These are phyloP conservation scores for Rossbeevera mucosa DNA, from an alignment of 768 basidiomycete genomes.

Conservation along the genomic window DNA sequence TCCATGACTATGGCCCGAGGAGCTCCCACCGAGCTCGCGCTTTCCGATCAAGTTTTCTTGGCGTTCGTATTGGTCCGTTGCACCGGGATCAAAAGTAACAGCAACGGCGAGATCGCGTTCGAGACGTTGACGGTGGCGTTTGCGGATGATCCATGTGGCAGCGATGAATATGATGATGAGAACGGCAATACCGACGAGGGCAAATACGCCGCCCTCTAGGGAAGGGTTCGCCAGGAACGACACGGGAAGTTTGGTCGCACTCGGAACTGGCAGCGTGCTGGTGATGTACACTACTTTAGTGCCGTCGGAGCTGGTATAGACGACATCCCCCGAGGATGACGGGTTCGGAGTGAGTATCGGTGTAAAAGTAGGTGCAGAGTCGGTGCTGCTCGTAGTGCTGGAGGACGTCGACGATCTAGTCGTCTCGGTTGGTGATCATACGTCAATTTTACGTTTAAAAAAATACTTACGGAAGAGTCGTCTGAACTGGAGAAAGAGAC, in stretches of 20 bases:
- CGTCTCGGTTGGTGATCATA: not conserved
- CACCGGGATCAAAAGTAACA: conserved; percentile 48
- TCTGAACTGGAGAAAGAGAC: conserved; percentile 3
- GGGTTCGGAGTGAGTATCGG: conserved; percentile 19
- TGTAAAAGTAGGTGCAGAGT: conserved; percentile 4
- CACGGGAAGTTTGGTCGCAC: conserved; percentile 21
- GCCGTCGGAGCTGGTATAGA: conserved; percentile 24
- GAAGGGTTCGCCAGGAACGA: conserved; percentile 62
- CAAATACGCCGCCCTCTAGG: conserved; percentile 57
- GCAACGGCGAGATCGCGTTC: conserved; percentile 38
- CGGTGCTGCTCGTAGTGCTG: conserved; percentile 10
- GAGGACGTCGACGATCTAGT: conserved; percentile 12
- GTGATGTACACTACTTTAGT: conserved; percentile 29
- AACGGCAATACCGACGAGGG: conserved; percentile 44
- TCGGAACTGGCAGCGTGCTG: conserved; percentile 25
- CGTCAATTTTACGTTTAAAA: not conserved
- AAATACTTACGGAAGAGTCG: conserved; percentile 19
- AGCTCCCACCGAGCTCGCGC: conserved; percentile 12
- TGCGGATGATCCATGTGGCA: conserved; percentile 46
- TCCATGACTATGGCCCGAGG: conserved; percentile 25
- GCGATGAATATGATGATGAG: conserved; percentile 43
- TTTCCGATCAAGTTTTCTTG: conserved; percentile 19
- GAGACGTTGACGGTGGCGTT: conserved; percentile 39
- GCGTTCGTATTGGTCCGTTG: conserved; percentile 25
- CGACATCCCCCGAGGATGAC: conserved; percentile 10